These are phyloP conservation scores for Diutina siamensis DNA, from an alignment of 1,139 yeast genomes.

Conservation along the genomic window DNA sequence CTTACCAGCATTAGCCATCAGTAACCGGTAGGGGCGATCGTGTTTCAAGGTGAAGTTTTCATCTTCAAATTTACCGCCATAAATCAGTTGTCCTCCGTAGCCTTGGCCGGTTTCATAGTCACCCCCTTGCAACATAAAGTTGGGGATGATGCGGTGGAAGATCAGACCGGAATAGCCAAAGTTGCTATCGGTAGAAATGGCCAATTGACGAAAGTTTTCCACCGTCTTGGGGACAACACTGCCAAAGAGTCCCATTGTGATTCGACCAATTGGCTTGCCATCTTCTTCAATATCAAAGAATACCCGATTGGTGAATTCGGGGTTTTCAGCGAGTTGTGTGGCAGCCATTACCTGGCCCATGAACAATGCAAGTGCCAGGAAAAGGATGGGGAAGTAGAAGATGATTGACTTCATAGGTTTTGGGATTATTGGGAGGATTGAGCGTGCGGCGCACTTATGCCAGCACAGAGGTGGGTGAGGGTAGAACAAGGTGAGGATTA, in stretches of 20 bases:
- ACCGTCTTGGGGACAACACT: slow-evolving; percentile 50
- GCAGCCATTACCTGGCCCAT: slow-evolving; percentile 13
- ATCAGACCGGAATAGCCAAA: slow-evolving; percentile 25
- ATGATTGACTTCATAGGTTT: no score
- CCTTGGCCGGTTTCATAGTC: slow-evolving; percentile 51
- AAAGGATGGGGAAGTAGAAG: slow-evolving; percentile 12
- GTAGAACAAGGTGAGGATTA: no score
- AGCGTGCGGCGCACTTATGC: no score
- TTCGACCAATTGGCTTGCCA: slow-evolving; percentile 56
- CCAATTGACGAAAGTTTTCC: slow-evolving; percentile 47
- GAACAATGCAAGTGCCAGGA: slow-evolving; percentile 14
- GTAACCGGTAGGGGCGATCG: slow-evolving; percentile 45
- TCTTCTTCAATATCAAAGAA: slow-evolving; percentile 81
- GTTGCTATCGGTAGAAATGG: slow-evolving; percentile 47
- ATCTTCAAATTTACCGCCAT: slow-evolving; percentile 45
- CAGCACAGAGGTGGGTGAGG: no score
- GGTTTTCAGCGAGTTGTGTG: slow-evolving; percentile 31
- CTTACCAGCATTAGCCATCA: slow-evolving; percentile 58
- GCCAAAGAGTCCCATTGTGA: slow-evolving; percentile 63
- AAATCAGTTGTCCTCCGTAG: slow-evolving; percentile 48
- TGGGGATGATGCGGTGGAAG: slow-evolving; percentile 44
- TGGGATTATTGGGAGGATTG: no score
- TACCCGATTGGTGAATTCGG: slow-evolving; percentile 62
- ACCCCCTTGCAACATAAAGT: slow-evolving; percentile 55
- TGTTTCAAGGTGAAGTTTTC: slow-evolving; percentile 48